Conservation (phyloP, 2,329 filamentous ascomycete species). For the Sodiomyces alkalinus region DNA sequence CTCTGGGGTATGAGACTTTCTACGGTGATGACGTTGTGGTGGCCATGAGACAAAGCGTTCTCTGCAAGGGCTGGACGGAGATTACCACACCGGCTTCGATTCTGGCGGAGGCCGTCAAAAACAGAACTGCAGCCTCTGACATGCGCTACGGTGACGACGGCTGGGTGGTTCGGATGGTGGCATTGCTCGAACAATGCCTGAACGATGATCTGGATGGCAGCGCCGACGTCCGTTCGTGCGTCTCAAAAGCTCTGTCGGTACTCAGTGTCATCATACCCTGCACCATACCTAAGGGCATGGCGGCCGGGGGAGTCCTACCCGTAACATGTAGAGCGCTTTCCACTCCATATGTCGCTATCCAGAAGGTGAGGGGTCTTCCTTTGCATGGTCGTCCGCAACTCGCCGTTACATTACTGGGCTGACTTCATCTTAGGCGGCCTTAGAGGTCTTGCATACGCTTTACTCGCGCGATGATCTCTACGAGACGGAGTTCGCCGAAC, state of each 20-base stretch:
- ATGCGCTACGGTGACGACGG: constrained; percentile 70
- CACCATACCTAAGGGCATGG: constrained; percentile 73
- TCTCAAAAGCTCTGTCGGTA: constrained; percentile 61
- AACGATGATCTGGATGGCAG: constrained; percentile 48
- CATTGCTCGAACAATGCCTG: constrained; percentile 60
- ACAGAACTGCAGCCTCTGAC: constrained; percentile 50
- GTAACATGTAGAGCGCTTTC: constrained; percentile 59
- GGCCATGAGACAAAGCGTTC: constrained; percentile 62
- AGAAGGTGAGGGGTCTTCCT: constrained; percentile 41
- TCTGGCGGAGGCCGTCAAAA: constrained; percentile 60
- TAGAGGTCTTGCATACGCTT: constrained; percentile 72
- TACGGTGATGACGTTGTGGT: constrained; percentile 79
- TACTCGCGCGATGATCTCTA: constrained; percentile 62
- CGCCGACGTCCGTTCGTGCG: constrained; percentile 52
- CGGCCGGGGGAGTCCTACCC: constrained; percentile 53
- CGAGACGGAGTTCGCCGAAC: constrained; percentile 61
- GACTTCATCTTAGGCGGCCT: constrained; percentile 47
- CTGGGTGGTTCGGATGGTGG: constrained; percentile 68
- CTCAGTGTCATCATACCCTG: constrained; percentile 71
- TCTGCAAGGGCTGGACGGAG: constrained; percentile 84
- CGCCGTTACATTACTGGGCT: too few relatives aligned
- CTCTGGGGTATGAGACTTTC: constrained; percentile 87
- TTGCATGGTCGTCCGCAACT: too few relatives aligned
- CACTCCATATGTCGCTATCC: constrained; percentile 52
- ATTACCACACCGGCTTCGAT: constrained; percentile 74